phyloP scores from a whole-genome alignment of 805 yeast genomes.

The Blastobotrys terrestris region DNA sequence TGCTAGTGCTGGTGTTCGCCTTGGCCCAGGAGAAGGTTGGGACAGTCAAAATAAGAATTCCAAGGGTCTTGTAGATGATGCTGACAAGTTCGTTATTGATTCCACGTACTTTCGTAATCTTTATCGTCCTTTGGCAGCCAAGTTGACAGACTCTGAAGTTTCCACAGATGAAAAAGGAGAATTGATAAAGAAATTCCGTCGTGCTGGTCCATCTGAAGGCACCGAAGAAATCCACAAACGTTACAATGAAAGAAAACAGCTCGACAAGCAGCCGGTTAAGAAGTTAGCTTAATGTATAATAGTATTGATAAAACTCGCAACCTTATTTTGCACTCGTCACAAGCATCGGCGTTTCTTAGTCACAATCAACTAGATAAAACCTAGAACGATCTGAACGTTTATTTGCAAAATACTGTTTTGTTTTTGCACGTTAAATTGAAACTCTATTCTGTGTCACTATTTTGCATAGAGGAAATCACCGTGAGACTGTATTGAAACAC shows the following conservation, averaged over 20 bases:
- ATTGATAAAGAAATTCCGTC: slow-evolving; percentile 22
- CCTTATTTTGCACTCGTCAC: no score
- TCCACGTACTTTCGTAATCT: slow-evolving; percentile 12
- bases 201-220: slow-evolving; percentile 24
- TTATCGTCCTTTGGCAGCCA: slow-evolving; percentile 3
- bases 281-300: not conserved
- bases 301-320: not conserved
- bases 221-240: slow-evolving; percentile 20
- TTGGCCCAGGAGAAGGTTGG: slow-evolving; percentile 80
- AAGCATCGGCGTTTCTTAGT: no score
- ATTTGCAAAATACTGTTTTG: no score
- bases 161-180: slow-evolving; percentile 12
- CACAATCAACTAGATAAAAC: no score
- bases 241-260: slow-evolving; percentile 17
- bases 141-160: slow-evolving; percentile 6
- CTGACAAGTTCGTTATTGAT: slow-evolving; percentile 8
- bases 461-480: no score
- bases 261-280: slow-evolving; percentile 8
- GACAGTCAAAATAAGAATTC: slow-evolving; percentile 19
- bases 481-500: no score
- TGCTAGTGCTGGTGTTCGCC: slow-evolving; percentile 49
- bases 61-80: slow-evolving; percentile 2
- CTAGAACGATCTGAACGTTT: no score
- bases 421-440: no score
- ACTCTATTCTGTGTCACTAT: no score